Base-by-base conservation (phyloP, 768 basidiomycete species). In the Hirschioporus abietinus region DNA sequence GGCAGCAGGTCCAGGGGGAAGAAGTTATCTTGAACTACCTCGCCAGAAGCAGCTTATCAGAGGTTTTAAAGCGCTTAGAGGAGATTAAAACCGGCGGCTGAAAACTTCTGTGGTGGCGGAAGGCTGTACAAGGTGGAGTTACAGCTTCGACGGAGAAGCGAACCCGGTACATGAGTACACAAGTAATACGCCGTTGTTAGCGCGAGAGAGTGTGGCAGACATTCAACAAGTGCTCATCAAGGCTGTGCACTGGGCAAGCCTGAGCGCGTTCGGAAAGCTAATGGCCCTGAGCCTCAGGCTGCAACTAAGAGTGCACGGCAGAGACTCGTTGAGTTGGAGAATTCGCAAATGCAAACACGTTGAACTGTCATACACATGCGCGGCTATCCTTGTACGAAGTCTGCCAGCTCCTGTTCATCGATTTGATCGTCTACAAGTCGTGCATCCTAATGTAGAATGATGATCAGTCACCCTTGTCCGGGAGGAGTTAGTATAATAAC, bases 391-490 rank as follows among this genome's bases (percentile, higher is more conserved):
- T 52, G 42, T 20, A 52, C 12, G 9, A 72, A 63, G 26, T 18
- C 12, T 6, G 20, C 10, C 58, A 72, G 66, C 61, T 64, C 27
- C 34, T 67, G 58, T 12, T 64, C 57, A 61, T 63, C 25, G 34
- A 73, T 69, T 20, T 68, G 69, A 23, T 35, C 66, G 17, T 74
- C 72, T 4, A 72, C 74, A 0, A 74, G 65, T 58, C 72, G 68
- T 4, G 66, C 66, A 18, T 65, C 69, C 67, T 71, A 34, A 58
- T 6, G 63, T 15, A 36, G 63, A 59, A n/a, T n/a, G 23, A 8
- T 27, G 1, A 42, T 7, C 59, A 42, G 36, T 64, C n/a, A 27
- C 23, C n/a, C 35, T 30, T 30, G 10, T 1, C 17, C 65, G 61
- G 26, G 23, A 64, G 25, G 35, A 65, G 64, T 58, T 68, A 70